Percentiles rank a stretch among this genome's conserved stretches.
Evolutionary conservation across 768 basidiomycete genomes (phyloP).

Genomic region (Boletus subparvulus): DNA sequence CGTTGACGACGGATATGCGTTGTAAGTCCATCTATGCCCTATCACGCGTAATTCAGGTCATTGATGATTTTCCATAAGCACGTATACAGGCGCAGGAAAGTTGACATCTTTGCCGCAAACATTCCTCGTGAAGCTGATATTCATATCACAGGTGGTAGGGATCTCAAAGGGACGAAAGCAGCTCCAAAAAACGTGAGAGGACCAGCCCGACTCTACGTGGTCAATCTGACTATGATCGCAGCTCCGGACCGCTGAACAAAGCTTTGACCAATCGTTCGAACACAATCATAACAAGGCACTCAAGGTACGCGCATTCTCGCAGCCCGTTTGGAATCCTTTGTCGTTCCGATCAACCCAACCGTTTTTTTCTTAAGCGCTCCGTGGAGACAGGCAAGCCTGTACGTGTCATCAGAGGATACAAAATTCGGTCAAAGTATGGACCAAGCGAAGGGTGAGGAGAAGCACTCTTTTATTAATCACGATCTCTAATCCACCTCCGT

Average conservation of each 20-base stretch:
- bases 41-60: background rate
- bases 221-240: constrained; percentile 27
- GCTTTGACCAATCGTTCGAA: constrained; percentile 79
- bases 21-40: constrained; percentile 49
- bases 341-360: background rate
- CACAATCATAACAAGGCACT: constrained; percentile 69
- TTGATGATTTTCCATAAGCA: constrained; percentile 41
- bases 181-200: constrained; percentile 75
- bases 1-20: constrained; percentile 76
- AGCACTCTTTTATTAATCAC: background rate
- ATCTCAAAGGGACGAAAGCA: constrained; percentile 79
- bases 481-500: background rate
- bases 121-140: background rate
- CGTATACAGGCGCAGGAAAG: constrained; percentile 76
- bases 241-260: constrained; percentile 90
- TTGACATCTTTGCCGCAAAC: background rate
- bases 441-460: constrained; percentile 68
- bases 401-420: constrained; percentile 82
- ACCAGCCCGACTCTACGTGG: background rate
- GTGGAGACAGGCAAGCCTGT: constrained; percentile 80
- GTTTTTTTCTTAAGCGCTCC: constrained; percentile 49
- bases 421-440: constrained; percentile 63
- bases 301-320: constrained; percentile 38
- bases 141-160: constrained; percentile 63
- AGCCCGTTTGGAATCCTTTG: background rate